phyloP scores from a whole-genome alignment of 1,139 yeast genomes.

The Yamadazyma spencermartinsiae region DNA sequence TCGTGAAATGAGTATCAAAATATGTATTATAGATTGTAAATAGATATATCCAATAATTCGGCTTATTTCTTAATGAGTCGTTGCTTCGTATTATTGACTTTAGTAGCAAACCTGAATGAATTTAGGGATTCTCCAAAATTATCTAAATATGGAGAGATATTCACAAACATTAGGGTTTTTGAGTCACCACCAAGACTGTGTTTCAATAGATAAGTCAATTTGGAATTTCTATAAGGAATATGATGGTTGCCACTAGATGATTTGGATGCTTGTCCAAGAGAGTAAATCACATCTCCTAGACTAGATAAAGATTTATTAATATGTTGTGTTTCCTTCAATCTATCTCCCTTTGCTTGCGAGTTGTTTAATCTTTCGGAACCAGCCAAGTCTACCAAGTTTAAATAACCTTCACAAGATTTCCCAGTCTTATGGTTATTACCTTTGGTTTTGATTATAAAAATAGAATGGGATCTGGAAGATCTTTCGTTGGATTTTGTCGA shows the following conservation, averaged over 20 bases:
- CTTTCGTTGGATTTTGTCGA: constrained; percentile 79
- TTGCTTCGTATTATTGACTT: constrained; percentile 61
- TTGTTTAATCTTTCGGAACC: constrained; percentile 84
- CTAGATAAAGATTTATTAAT: constrained; percentile 88
- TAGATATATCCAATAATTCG: constrained; percentile 1
- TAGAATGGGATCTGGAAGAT: constrained; percentile 70
- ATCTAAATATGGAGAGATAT: constrained; percentile 65
- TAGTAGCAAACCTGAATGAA: constrained; percentile 86
- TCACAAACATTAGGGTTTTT: constrained; percentile 92
- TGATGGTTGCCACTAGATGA: constrained; percentile 29
- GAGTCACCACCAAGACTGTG: constrained; percentile 84
- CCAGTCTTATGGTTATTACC: constrained; percentile 58
- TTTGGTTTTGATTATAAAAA: constrained; percentile 62
- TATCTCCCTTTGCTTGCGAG: constrained; percentile 76
- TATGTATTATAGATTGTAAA: constrained; percentile 10
- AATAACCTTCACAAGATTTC: constrained; percentile 54
- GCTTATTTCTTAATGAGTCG: constrained; percentile 1
- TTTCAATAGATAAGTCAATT: constrained; percentile 78
- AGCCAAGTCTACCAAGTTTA: constrained; percentile 80
- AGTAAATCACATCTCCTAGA: constrained; percentile 85
- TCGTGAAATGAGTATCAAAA: constrained; percentile 1
- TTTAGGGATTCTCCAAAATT: constrained; percentile 79
- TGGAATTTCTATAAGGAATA: constrained; percentile 56
- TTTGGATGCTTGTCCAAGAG: constrained; percentile 50
- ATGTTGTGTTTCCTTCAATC: constrained; percentile 84